Percentiles rank a stretch among this genome's conserved stretches.
phyloP scores from a whole-genome alignment of 192 early-diverging fungal species.

The Lobosporangium transversale region DNA sequence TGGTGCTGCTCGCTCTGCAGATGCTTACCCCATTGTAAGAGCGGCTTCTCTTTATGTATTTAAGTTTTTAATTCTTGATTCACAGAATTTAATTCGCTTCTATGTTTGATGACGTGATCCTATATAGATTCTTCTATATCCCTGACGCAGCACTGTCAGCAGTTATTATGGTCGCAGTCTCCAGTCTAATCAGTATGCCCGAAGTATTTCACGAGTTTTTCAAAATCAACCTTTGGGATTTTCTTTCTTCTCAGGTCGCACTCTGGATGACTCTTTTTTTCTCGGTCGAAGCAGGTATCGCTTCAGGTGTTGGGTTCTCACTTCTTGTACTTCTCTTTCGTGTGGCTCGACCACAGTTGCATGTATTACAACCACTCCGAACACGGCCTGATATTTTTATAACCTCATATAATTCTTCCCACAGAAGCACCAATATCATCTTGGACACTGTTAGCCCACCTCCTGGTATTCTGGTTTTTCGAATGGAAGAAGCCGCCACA shows the following conservation, averaged over 20 bases:
- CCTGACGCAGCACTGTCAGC: slow-evolving; percentile 73
- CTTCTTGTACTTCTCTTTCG: slow-evolving; percentile 77
- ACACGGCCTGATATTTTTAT: slow-evolving; percentile 36
- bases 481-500: slow-evolving; percentile 65
- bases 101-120: too few relatives aligned
- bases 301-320: slow-evolving; percentile 74
- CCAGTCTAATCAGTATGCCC: slow-evolving; percentile 16
- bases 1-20: slow-evolving; percentile 86
- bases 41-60: too few relatives aligned
- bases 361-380: slow-evolving; percentile 37
- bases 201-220: slow-evolving; percentile 14
- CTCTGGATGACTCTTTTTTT: slow-evolving; percentile 68
- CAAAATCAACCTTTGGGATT: slow-evolving; percentile 27
- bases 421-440: neutral
- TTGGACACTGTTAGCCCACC: slow-evolving; percentile 40
- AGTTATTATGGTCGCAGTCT: slow-evolving; percentile 24
- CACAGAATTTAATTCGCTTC: too few relatives aligned
- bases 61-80: too few relatives aligned
- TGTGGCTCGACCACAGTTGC: slow-evolving; percentile 69
- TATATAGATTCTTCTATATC: slow-evolving; percentile 78
- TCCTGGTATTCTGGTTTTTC: slow-evolving; percentile 73
- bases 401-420: neutral
- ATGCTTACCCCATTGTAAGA: slow-evolving; percentile 69
- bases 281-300: slow-evolving; percentile 73
- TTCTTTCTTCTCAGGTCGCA: slow-evolving; percentile 17